Conservation (phyloP, 139 green algal species). For the Microglena sp. region DNA sequence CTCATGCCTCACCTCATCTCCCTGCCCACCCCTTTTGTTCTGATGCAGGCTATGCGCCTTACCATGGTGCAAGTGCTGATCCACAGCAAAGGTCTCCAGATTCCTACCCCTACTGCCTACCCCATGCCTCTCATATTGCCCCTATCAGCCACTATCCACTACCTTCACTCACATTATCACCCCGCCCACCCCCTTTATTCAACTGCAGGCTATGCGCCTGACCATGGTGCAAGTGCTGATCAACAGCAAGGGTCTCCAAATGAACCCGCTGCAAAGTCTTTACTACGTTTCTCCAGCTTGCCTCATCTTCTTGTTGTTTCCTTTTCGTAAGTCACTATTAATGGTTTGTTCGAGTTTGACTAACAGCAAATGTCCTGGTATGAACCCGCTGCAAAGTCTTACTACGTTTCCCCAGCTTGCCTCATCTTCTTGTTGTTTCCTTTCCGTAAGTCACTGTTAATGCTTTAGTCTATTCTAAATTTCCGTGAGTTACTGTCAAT, state of each 20-base stretch:
- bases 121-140: too few species aligned
- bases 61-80: conserved; percentile 88
- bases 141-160: too few species aligned
- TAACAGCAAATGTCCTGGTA: too few species aligned
- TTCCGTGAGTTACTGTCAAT: too few species aligned
- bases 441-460: conserved; percentile 54
- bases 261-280: conserved; percentile 80
- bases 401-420: conserved; percentile 85
- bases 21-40: too few species aligned
- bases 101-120: too few species aligned
- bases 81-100: conserved; percentile 63
- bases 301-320: conserved; percentile 61
- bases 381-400: conserved; percentile 84
- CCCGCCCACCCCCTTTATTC: too few species aligned
- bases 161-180: too few species aligned
- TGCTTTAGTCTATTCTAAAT: too few species aligned
- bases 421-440: conserved; percentile 63
- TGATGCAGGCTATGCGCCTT: conserved; percentile 65
- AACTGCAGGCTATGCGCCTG: conserved; percentile 65
- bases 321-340: conserved; percentile 58
- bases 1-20: too few species aligned
- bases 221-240: conserved; percentile 88
- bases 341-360: too few species aligned
- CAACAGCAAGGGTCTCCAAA: conserved; percentile 64
- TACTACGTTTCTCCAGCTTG: conserved; percentile 88